Evolutionary conservation across 2,329 filamentous ascomycete genomes (phyloP), one percentile per base, ranked within the genome.

Genomic region (Trichophyton mentagrophytes): DNA sequence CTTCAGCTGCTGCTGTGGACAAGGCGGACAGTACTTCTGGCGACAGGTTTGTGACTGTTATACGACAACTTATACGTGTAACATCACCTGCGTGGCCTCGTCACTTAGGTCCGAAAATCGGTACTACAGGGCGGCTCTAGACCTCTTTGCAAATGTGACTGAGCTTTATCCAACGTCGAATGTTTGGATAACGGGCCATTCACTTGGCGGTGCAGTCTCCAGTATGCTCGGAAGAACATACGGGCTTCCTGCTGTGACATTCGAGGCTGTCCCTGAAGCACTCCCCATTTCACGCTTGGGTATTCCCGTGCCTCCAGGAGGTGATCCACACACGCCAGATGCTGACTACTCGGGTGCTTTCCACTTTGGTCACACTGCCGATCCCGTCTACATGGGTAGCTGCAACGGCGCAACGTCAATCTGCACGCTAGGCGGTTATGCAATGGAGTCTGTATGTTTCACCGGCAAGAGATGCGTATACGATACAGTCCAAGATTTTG

Each of bases 1-100:
- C 74, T 96, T 96, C 76, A 95, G 91, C 70, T 99, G 93, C 76
- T 99, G 93, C 74, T 99, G 93, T 74, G 93, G 85, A 3, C 90
- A 96, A 74, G 91, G 95, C 67, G 90, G 91, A 0, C 89, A 90
- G 65, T 90, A 86, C 76, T 84, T 90, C 15, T 96, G 90, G 86
- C 86, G 88, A 63, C 87, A 95, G 71, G 90, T 96, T 61, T 99
- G 93, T 74, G 88, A 96, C 72, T 99, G 93, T 71, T 89, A 90
- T 64, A 89, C 88, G 1, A 83, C 85, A 9, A 89, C 90, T 0
- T 97, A 90, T 70, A 86, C 86, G 13, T 96, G 91, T 78, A 96
- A 97, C 77, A 86, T 89, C 66, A 96, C 91, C 0, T 99, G 93
- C 70, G 84, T 99, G 3, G 80, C 82, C 57, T 79, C 85, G 65